Evolutionary conservation across 2,329 filamentous ascomycete genomes (phyloP).

Genomic region (Parastagonospora avenae): DNA sequence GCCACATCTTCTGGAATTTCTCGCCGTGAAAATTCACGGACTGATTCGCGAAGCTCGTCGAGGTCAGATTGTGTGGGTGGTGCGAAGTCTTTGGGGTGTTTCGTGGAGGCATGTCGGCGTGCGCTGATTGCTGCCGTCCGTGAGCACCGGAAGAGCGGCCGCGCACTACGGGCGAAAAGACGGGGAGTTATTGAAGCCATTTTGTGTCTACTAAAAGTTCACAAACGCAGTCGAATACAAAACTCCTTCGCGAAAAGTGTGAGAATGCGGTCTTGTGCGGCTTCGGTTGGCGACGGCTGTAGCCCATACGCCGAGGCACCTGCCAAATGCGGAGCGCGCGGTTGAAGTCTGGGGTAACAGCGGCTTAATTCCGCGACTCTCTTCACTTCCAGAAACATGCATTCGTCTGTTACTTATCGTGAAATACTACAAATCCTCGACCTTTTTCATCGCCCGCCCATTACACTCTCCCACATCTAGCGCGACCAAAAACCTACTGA

Average conservation of each 20-base stretch:
- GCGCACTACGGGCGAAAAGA: slow-evolving; percentile 45
- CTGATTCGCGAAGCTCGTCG: slow-evolving; percentile 78
- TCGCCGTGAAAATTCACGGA: slow-evolving; percentile 85
- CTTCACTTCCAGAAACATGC: not conserved
- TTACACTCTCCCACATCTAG: slow-evolving; percentile 65
- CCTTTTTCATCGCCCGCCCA: slow-evolving; percentile 36
- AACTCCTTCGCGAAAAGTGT: not conserved
- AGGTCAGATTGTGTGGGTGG: slow-evolving; percentile 75
- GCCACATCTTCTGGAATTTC: slow-evolving; percentile 87
- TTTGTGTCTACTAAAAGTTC: not conserved
- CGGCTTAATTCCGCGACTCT: slow-evolving; percentile 16
- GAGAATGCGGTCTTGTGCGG: slow-evolving; percentile 5
- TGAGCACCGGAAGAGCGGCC: slow-evolving; percentile 15
- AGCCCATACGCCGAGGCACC: slow-evolving; percentile 22
- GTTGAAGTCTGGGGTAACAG: slow-evolving; percentile 20
- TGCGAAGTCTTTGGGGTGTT: slow-evolving; percentile 70
- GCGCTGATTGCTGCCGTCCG: slow-evolving; percentile 20
- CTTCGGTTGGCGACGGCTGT: slow-evolving; percentile 31
- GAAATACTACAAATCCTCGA: slow-evolving; percentile 28
- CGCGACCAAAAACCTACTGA: slow-evolving; percentile 81
- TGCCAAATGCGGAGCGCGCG: slow-evolving; percentile 18
- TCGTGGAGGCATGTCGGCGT: slow-evolving; percentile 63
- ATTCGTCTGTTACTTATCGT: too few relatives aligned
- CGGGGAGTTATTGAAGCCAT: slow-evolving; percentile 42
- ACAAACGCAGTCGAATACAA: too few relatives aligned